Evolutionary conservation across 345 rosid species (phyloP).

Genomic region (Eucalyptus sideroxylon): DNA sequence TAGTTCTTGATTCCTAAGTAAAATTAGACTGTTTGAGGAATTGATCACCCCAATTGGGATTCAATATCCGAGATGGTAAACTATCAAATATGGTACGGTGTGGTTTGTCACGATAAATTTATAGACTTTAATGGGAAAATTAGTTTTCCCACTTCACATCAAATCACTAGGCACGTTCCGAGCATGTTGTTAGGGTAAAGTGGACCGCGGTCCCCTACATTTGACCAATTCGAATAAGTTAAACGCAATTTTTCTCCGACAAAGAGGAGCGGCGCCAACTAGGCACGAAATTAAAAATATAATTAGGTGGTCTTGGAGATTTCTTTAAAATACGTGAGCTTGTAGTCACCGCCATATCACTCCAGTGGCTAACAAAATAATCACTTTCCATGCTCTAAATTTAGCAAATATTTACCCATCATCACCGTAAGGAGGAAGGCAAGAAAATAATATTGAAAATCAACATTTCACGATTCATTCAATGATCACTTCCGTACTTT

Average conservation of each 20-base stretch:
- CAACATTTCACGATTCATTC: neutral
- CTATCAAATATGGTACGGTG: neutral
- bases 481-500: neutral
- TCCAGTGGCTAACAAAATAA: neutral
- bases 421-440: neutral
- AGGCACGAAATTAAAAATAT: neutral
- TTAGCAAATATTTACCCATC: neutral
- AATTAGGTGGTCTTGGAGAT: neutral
- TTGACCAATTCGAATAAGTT: neutral
- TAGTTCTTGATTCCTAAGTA: accelerated
- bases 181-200: neutral
- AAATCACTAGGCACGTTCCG: neutral
- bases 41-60: accelerated
- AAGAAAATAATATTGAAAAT: too few relatives aligned
- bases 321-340: neutral
- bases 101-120: accelerated
- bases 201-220: neutral
- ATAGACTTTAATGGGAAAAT: neutral
- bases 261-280: neutral
- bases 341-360: neutral
- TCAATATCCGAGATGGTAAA: neutral
- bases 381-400: neutral
- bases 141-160: neutral
- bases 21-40: accelerated
- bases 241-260: neutral